These are phyloP conservation scores for Penicillium sclerotiorum DNA, from an alignment of 2,329 filamentous ascomycete genomes.

Conservation along the genomic window DNA sequence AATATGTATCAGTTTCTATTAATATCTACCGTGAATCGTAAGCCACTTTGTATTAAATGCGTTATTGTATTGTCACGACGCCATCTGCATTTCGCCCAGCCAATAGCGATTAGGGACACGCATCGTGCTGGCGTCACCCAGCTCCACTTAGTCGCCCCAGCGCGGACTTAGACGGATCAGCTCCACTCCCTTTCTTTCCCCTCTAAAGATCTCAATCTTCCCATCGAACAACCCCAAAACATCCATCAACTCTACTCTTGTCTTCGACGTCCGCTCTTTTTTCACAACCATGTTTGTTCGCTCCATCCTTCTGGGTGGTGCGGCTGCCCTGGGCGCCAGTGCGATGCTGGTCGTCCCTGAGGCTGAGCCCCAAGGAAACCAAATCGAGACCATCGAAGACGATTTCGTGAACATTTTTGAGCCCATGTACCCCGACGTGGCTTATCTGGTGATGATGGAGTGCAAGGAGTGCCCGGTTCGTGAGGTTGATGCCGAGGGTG, in stretches of 20 bases:
- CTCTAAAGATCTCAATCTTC: constrained; percentile 1
- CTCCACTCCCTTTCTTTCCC: constrained; percentile 13
- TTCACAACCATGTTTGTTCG: constrained; percentile 39
- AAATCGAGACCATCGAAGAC: constrained; percentile 23
- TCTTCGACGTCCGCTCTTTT: constrained; percentile 23
- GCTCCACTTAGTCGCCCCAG: constrained; percentile 17
- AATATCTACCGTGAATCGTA: background rate
- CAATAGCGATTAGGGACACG: constrained; percentile 14
- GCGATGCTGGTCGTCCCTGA: constrained; percentile 45
- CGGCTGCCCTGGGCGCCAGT: constrained; percentile 37
- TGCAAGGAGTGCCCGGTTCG: constrained; percentile 46
- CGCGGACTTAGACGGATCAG: constrained; percentile 7
- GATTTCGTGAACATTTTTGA: constrained; percentile 26
- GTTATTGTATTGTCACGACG: background rate
- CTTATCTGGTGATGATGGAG: constrained; percentile 33
- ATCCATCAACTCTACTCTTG: background rate
- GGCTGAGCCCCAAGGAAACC: constrained; percentile 24
- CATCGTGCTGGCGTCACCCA: constrained; percentile 22
- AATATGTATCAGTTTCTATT: background rate
- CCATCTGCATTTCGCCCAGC: background rate
- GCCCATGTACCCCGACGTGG: constrained; percentile 29
- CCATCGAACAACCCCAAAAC: background rate
- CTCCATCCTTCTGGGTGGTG: constrained; percentile 38
- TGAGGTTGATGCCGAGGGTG: constrained; percentile 30
- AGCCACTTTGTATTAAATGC: too few species aligned